phyloP scores from a whole-genome alignment of 495 filamentous ascomycete genomes.

The Talaromyces adpressus region DNA sequence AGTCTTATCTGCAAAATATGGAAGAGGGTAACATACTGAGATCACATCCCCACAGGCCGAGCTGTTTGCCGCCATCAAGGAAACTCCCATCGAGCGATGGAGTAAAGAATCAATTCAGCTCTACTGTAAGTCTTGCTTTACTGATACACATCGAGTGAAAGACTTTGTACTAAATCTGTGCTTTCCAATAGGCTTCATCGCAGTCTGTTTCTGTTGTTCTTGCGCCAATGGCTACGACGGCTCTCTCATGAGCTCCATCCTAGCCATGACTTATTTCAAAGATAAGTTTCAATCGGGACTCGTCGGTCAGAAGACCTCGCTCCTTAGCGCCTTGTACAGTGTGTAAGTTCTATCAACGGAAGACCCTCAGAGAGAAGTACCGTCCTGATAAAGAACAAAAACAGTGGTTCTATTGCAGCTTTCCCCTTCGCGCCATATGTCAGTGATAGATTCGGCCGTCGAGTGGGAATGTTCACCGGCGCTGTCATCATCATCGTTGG shows the following conservation, averaged over 20 bases:
- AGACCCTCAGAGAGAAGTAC: background rate
- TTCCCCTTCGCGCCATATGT: constrained; percentile 30
- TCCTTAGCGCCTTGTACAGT: constrained; percentile 40
- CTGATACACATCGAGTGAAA: background rate
- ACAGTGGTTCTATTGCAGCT: constrained; percentile 44
- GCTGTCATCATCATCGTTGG: constrained; percentile 55
- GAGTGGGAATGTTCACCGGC: constrained; percentile 63
- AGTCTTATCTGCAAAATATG: background rate
- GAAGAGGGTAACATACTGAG: background rate
- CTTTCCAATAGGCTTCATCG: constrained; percentile 20
- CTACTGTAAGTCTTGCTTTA: constrained; percentile 36
- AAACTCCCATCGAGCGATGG: constrained; percentile 47
- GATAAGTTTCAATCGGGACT: constrained; percentile 29
- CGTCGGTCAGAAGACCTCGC: constrained; percentile 37
- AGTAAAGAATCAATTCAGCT: constrained; percentile 47
- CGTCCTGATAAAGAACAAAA: background rate
- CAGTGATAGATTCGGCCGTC: constrained; percentile 46
- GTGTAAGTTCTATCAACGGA: constrained; percentile 38
- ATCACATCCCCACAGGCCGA: constrained; percentile 36
- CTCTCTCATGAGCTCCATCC: constrained; percentile 45
- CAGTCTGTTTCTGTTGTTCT: constrained; percentile 30
- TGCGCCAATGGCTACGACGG: constrained; percentile 56
- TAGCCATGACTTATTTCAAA: constrained; percentile 38
- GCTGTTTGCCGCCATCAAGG: constrained; percentile 48
- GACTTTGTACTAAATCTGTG: background rate